phyloP scores from a whole-genome alignment of 441 rosid genomes.

The Dalechampia spathulata region DNA sequence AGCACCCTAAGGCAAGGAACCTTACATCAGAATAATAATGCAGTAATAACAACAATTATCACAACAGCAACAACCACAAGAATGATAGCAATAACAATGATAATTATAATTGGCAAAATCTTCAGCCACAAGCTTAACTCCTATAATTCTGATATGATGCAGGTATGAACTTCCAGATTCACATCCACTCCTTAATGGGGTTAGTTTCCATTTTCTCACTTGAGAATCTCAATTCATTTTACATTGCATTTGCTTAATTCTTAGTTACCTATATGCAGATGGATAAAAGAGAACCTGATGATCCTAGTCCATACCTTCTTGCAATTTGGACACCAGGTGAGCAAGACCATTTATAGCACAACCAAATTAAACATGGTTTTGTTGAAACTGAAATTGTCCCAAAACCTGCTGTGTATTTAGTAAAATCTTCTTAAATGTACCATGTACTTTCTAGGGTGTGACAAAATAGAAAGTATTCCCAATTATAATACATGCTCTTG shows the following conservation, averaged over 20 bases:
- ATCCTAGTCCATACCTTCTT: conserved; percentile 90
- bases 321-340: conserved; percentile 98
- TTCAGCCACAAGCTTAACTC: conserved; percentile 1
- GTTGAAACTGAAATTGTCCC: not conserved
- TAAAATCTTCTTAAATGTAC: not conserved
- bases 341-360: not conserved
- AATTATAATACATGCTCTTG: not conserved
- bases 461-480: not conserved
- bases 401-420: too few relatives aligned
- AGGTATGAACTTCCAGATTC: conserved; percentile 90
- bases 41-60: too few relatives aligned
- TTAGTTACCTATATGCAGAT: conserved; percentile 41
- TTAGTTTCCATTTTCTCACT: conserved; percentile 34
- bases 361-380: not conserved
- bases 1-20: not conserved
- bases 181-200: conserved; percentile 79
- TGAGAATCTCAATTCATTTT: conserved; percentile 9
- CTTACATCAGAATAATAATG: too few relatives aligned
- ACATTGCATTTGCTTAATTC: conserved; percentile 14
- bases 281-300: conserved; percentile 82
- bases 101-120: not conserved
- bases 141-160: conserved; percentile 29
- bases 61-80: too few relatives aligned
- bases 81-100: too few relatives aligned
- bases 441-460: not conserved